Conservation (phyloP, 2,329 filamentous ascomycete genomes). For the Pseudogymnoascus sp. region DNA sequence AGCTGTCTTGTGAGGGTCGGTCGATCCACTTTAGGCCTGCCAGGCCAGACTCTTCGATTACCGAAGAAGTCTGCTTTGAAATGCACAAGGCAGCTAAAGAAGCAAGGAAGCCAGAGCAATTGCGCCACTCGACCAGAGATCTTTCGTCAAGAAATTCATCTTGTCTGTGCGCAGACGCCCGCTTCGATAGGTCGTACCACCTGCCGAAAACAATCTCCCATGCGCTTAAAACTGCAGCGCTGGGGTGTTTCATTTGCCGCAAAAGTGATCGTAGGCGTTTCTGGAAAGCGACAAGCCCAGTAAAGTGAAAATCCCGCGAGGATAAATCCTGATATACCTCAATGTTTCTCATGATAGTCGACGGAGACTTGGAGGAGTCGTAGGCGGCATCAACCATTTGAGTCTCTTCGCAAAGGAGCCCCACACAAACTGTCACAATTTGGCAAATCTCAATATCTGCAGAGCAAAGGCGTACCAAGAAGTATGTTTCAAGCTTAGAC, state of each 20-base stretch:
- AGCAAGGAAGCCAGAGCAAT: conserved; percentile 60
- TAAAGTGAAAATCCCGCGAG: conserved; percentile 56
- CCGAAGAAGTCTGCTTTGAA: conserved; percentile 44
- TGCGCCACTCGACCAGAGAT: conserved; percentile 56
- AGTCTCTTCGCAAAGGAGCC: conserved; percentile 54
- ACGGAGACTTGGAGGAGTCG: conserved; percentile 41
- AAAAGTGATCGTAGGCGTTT: conserved; percentile 54
- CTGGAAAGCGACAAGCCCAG: conserved; percentile 61
- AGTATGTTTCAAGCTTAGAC: conserved; percentile 51
- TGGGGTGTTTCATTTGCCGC: conserved; percentile 52
- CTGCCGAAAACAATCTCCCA: conserved; percentile 59
- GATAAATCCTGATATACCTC: conserved; percentile 55
- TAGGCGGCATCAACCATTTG: conserved; percentile 43
- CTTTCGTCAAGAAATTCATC: conserved; percentile 46
- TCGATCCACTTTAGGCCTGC: conserved; percentile 58
- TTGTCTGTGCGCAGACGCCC: conserved; percentile 45
- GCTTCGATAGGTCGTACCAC: conserved; percentile 56
- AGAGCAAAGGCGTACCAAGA: conserved; percentile 57
- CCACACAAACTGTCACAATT: conserved; percentile 53
- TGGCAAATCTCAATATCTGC: conserved; percentile 58
- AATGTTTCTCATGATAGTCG: conserved; percentile 50
- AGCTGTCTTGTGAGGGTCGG: conserved; percentile 46
- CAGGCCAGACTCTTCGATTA: conserved; percentile 49
- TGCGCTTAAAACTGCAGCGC: conserved; percentile 56
- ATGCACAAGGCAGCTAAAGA: conserved; percentile 59